Evolutionary conservation across 2,329 filamentous ascomycete species (phyloP), one percentile per base, ranked within the genome.

Genomic region (Paraconiothyrium sp.): DNA sequence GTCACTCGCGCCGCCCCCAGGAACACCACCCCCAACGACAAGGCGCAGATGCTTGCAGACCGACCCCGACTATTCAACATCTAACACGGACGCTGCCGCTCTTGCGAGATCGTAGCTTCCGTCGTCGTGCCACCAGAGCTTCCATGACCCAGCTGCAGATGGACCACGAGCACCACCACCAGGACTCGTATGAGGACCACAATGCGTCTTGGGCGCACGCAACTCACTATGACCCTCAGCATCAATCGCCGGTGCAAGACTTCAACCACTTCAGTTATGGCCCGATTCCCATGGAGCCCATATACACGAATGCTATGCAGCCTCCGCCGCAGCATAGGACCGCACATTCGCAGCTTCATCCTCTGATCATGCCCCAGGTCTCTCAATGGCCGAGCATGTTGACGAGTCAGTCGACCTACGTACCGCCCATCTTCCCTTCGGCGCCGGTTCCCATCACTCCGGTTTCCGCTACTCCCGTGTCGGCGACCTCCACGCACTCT

Each of bases 61-160:
- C 65, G 51, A 66, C 61, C 68, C 67, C 59, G 62, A 68, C 61
- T 63, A 55, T 63, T 67, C 64, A 68, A 66, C 62, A 66, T 68
- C 68, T 72, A 67, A 74, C 64, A 70, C 71, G 67, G 65, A 73
- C 68, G 64, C 70, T 72, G 66, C 66, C 63, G 65, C 62, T 56
- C 67, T 65, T 66, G 70, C 71, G 69, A 70, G 57, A 64, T 67
- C 67, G 61, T 67, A 65, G 59, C 62, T 58, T 65, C 60, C 56
- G 63, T 35, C 60, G 59, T 66, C 52, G 39, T 55, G 62, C 63
- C 57, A 62, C 65, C 54, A 48, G 63, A 62, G 58, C 61, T 59
- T 67, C 70, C 70, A 80, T 80, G 77, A 80, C 75, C 71, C 76
- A 78, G 65, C 70, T 80, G 68, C 75, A 76, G 62, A 80, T 80